Evolutionary conservation across 306 rosid genomes (phyloP), one percentile per base, ranked within the genome.

Genomic region (Potentilla sterilis): DNA sequence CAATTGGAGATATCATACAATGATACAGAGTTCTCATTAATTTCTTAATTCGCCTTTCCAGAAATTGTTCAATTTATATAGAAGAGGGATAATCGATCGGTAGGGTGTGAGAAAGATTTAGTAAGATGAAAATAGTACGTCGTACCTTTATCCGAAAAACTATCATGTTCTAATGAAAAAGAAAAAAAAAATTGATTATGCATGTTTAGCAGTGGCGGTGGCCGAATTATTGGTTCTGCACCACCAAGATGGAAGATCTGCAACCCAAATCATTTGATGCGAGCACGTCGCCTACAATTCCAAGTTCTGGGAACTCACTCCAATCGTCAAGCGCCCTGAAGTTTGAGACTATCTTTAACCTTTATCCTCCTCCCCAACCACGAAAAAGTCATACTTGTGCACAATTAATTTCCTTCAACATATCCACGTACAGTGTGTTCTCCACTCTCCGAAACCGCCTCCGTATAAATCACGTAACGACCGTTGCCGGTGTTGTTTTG

Each of bases 231-330:
- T 55, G 62, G 62, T 87, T 91, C 37, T 89, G 90, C 7, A 91
- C 80, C 0, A 89, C 81, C 72, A 89, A 78, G 1, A 89, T 82
- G 6, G 88, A 85, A 67, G 88, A 86, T 9, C 76, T 80, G 8
- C 85, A 83, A 46, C 21, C 63, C 0, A 83, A 76, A 75, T 82
- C 95, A 46, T 88, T 81, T 0, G 92, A 91, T 4, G 88, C 87
- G 22, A 91, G 78, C 81, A 91, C 11, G 46, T 91, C 92, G 0
- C 97, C 92, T 7, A 89, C 46, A 13, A 87, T 85, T 12, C 93
- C 92, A 74, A 91, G 90, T 62, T 91, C 92, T 0, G 87, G 89
- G 69, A 79, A 87, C 71, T 87, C 93, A 83, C 89, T 86, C 97
- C 97, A 91, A 34, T 91, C 90, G 28, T 77, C 64, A 35, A 91